phyloP scores from a whole-genome alignment of 495 filamentous ascomycete species.

The Trichoderma orchidacearum region DNA sequence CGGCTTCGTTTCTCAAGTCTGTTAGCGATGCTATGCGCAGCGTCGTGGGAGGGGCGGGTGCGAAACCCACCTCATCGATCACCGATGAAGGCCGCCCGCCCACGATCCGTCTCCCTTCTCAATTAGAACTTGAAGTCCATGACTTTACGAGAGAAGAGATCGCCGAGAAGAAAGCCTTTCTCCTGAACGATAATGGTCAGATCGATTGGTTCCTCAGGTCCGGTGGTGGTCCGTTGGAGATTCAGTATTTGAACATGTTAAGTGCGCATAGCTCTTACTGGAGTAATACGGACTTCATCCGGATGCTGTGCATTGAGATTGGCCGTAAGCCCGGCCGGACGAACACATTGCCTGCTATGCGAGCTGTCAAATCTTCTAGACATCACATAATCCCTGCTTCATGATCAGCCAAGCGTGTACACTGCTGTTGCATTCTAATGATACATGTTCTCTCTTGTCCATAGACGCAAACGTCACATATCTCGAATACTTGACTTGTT shows the following conservation, averaged over 20 bases:
- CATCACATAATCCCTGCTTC: conserved; percentile 27
- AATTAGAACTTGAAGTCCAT: conserved; percentile 88
- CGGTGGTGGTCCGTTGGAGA: conserved; percentile 70
- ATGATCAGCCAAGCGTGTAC: background rate
- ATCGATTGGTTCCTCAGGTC: conserved; percentile 78
- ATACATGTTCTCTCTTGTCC: too few relatives aligned
- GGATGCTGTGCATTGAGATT: conserved; percentile 77
- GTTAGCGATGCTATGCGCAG: conserved; percentile 51
- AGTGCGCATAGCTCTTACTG: conserved; percentile 95
- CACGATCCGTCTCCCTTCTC: conserved; percentile 62
- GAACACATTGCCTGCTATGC: conserved; percentile 51
- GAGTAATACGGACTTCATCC: conserved; percentile 69
- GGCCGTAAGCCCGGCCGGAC: conserved; percentile 59
- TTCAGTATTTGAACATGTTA: conserved; percentile 95
- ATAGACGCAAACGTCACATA: too few relatives aligned
- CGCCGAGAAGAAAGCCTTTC: conserved; percentile 73
- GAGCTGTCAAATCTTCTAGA: conserved; percentile 56
- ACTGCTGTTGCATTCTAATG: too few relatives aligned
- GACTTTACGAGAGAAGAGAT: conserved; percentile 88
- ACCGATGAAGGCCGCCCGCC: conserved; percentile 20
- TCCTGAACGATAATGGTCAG: conserved; percentile 92
- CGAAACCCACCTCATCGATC: conserved; percentile 6
- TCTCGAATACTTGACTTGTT: too few relatives aligned
- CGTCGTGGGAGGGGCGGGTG: conserved; percentile 14
- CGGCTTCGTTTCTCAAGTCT: conserved; percentile 50